These are phyloP conservation scores for Kodamaea neixiangensis DNA, from an alignment of 805 yeast species.

Conservation along the genomic window DNA sequence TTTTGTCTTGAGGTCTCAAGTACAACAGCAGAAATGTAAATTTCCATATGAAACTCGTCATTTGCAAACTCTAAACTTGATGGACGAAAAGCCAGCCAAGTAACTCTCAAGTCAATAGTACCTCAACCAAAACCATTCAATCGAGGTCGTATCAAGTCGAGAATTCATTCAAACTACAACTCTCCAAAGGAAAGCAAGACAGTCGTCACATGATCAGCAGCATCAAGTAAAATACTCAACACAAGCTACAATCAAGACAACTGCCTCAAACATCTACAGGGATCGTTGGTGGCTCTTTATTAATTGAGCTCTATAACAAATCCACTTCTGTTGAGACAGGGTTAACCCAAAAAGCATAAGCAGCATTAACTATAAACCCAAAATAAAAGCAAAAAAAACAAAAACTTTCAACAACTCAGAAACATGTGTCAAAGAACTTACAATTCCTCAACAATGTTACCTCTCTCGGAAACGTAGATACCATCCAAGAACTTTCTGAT, in stretches of 20 bases:
- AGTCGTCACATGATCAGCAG: neutral
- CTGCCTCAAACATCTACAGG: slow-evolving; percentile 14
- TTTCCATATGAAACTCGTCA: neutral
- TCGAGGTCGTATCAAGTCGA: neutral
- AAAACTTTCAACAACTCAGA: slow-evolving; percentile 10
- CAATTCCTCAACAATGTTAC: slow-evolving; percentile 72
- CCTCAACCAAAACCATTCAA: neutral
- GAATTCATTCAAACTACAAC: neutral
- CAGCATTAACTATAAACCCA: slow-evolving; percentile 34
- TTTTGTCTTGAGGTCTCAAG: too few species aligned
- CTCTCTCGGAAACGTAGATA: slow-evolving; percentile 97
- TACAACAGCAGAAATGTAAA: too few species aligned
- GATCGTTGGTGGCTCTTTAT: slow-evolving; percentile 53
- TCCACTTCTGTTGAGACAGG: slow-evolving; percentile 24
- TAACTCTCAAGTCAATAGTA: neutral
- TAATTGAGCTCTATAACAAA: slow-evolving; percentile 43
- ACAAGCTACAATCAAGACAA: neutral
- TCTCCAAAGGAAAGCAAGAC: neutral
- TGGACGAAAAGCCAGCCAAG: too few species aligned
- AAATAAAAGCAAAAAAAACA: slow-evolving; percentile 8
- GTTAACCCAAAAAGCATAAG: slow-evolving; percentile 18
- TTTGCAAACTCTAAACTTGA: neutral
- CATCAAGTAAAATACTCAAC: neutral
- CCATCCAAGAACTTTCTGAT: slow-evolving; percentile 99
- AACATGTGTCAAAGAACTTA: slow-evolving; percentile 18